These are phyloP conservation scores for Straminergon stramineum DNA, from an alignment of 225 moss, liverwort and hornwort species.

Conservation along the genomic window DNA sequence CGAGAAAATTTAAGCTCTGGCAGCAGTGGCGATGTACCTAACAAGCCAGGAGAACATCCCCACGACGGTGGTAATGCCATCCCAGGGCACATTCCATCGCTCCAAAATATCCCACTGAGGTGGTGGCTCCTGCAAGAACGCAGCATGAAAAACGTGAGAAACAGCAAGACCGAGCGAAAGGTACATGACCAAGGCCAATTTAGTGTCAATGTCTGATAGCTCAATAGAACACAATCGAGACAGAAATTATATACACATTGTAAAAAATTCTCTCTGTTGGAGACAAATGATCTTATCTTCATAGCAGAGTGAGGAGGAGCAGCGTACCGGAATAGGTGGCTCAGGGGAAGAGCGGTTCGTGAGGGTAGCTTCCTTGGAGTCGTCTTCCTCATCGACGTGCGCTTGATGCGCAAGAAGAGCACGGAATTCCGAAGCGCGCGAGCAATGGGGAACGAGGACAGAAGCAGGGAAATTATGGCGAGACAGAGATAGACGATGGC, in stretches of 20 bases:
- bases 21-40: slow-evolving; percentile 32
- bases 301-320: not conserved
- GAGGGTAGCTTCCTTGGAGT: not conserved
- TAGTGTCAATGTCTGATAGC: not conserved
- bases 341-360: not conserved
- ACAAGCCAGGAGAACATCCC: slow-evolving; percentile 79
- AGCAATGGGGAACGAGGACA: not conserved
- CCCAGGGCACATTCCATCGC: slow-evolving; percentile 94
- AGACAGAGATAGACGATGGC: not conserved
- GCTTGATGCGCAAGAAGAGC: not conserved
- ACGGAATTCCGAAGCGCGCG: not conserved
- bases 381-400: not conserved
- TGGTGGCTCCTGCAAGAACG: slow-evolving; percentile 29
- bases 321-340: slow-evolving; percentile 4
- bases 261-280: not conserved
- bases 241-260: not conserved
- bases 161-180: not conserved
- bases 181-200: not conserved
- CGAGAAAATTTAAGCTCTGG: not conserved
- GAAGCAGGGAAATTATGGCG: not conserved
- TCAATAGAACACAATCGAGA: not conserved
- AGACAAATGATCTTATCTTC: not conserved
- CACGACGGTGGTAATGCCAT: slow-evolving; percentile 51
- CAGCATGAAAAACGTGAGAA: not conserved
- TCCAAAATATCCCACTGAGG: slow-evolving; percentile 54